Evolutionary conservation across 306 rosid species (phyloP).

Genomic region (Acmispon strigosus): DNA sequence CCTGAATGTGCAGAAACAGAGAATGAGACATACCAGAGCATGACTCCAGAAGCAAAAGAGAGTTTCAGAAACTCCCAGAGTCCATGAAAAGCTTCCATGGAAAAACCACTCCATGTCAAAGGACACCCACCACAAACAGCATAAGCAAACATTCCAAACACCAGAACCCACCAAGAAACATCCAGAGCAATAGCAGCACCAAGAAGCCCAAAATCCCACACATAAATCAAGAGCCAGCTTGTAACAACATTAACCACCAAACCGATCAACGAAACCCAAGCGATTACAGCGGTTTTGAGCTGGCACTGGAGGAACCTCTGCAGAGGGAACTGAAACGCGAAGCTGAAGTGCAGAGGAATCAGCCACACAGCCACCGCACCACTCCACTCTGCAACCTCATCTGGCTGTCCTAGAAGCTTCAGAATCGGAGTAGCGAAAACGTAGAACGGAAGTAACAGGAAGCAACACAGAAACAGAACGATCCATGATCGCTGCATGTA

Average conservation of each 20-base stretch:
- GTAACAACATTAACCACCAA: slow-evolving; percentile 30
- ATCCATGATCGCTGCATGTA: slow-evolving; percentile 71
- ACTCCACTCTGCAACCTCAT: slow-evolving; percentile 53
- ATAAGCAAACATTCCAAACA: slow-evolving; percentile 39
- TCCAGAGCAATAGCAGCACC: slow-evolving; percentile 69
- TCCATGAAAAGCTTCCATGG: slow-evolving; percentile 53
- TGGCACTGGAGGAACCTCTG: slow-evolving; percentile 72
- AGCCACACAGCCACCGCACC: slow-evolving; percentile 58
- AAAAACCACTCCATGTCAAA: slow-evolving; percentile 59
- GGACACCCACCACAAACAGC: slow-evolving; percentile 57
- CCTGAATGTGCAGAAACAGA: too few relatives aligned
- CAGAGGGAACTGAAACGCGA: slow-evolving; percentile 69
- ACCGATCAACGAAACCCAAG: slow-evolving; percentile 45
- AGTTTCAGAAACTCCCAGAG: slow-evolving; percentile 68
- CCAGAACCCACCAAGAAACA: slow-evolving; percentile 64
- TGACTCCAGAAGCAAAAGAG: slow-evolving; percentile 61
- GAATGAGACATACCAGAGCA: slow-evolving; percentile 48
- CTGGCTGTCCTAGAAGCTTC: slow-evolving; percentile 48
- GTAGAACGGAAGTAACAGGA: slow-evolving; percentile 46
- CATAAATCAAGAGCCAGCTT: slow-evolving; percentile 45
- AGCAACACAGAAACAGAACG: slow-evolving; percentile 45
- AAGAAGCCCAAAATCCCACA: slow-evolving; percentile 43
- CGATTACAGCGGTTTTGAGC: slow-evolving; percentile 44
- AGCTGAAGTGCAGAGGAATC: slow-evolving; percentile 75
- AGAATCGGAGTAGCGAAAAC: slow-evolving; percentile 47